Evolutionary conservation across 768 basidiomycete species (phyloP).

Genomic region (Pisolithus marmoratus): DNA sequence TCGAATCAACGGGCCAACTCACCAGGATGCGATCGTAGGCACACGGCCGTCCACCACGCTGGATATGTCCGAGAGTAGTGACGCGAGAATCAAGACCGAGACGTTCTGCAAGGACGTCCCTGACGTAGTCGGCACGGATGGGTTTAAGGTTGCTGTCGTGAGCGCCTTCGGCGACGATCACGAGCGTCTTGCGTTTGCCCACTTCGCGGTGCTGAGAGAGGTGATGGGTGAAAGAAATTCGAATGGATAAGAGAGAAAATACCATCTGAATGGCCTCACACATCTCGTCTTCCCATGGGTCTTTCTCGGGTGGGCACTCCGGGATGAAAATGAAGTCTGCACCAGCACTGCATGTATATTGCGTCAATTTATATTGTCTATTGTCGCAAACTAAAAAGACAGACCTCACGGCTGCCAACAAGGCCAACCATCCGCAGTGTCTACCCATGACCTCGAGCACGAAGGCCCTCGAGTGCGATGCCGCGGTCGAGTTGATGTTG

Average conservation of each 20-base stretch:
- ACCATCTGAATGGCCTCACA: conserved; percentile 79
- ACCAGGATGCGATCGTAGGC: conserved; percentile 92
- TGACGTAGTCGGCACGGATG: conserved; percentile 89
- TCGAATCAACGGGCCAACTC: conserved; percentile 16
- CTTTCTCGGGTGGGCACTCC: conserved; percentile 73
- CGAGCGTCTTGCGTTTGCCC: conserved; percentile 97
- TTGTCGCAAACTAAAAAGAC: conserved; percentile 14
- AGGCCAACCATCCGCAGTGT: conserved; percentile 97
- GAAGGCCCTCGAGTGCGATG: conserved; percentile 94
- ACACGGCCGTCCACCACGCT: conserved; percentile 91
- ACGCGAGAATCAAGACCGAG: conserved; percentile 93
- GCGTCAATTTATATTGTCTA: conserved; percentile 5
- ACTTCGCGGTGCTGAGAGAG: conserved; percentile 70
- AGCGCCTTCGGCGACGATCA: conserved; percentile 97
- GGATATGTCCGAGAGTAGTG: conserved; percentile 94
- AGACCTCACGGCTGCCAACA: conserved; percentile 87
- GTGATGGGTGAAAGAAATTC: background rate
- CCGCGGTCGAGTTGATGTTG: conserved; percentile 95
- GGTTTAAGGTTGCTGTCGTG: conserved; percentile 83
- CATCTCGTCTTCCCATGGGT: conserved; percentile 91
- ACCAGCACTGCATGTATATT: conserved; percentile 50
- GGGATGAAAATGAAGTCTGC: conserved; percentile 99
- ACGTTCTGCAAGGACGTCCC: conserved; percentile 78
- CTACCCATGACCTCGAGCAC: conserved; percentile 99
- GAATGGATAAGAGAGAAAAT: conserved; percentile 20